Conservation (phyloP, 176 grass and related monocot genomes). For the Bothriochloa decipiens region DNA sequence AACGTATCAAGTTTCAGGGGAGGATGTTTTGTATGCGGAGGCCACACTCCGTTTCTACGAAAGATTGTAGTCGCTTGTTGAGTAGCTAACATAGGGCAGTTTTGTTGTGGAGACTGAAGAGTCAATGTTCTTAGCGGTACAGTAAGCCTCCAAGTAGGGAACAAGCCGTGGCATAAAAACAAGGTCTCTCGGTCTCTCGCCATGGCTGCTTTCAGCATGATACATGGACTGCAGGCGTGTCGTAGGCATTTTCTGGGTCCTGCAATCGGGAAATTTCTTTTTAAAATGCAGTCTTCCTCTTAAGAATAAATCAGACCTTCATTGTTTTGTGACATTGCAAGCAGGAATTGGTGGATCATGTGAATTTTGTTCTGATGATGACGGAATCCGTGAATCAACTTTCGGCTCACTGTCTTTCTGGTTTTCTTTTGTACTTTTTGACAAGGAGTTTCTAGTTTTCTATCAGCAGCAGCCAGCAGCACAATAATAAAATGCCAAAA, state of each 20-base stretch:
- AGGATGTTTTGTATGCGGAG: constrained; percentile 66
- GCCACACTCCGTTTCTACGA: constrained; percentile 90
- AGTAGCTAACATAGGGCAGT: constrained; percentile 17
- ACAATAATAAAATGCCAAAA: neutral
- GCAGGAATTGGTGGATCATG: neutral
- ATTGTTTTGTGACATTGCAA: neutral
- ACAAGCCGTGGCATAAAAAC: neutral
- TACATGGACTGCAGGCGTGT: neutral
- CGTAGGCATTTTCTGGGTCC: neutral
- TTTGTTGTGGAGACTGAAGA: too few relatives aligned
- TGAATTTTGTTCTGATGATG: neutral
- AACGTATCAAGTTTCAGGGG: constrained; percentile 68
- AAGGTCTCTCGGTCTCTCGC: neutral
- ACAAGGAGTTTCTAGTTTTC: neutral
- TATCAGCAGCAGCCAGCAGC: neutral
- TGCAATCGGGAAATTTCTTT: neutral
- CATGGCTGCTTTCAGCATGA: neutral
- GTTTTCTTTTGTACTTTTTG: too few relatives aligned
- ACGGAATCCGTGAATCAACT: neutral
- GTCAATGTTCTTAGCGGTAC: too few relatives aligned
- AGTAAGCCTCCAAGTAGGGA: neutral
- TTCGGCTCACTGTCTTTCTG: too few relatives aligned
- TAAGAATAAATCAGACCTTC: neutral
- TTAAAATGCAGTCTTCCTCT: neutral
- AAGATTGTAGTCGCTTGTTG: constrained; percentile 48